Conservation (phyloP, 441 rosid species). For the Cnidoscolus chayamansa region DNA sequence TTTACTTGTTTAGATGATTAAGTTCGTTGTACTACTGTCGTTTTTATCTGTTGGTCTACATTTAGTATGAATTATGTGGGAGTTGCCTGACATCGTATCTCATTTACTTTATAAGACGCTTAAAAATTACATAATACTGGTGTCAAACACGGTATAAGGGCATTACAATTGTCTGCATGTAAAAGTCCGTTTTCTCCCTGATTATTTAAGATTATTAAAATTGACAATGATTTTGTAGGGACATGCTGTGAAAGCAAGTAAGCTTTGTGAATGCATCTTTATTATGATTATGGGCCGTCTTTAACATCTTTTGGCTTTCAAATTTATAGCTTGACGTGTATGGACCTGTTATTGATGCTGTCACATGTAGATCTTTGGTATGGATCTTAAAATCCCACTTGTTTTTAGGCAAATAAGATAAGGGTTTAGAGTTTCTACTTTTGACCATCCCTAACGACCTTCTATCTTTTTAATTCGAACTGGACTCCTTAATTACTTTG, state of each 20-base stretch:
- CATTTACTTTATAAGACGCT: not conserved
- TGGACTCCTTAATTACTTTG: not conserved
- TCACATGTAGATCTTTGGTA: constrained; percentile 9
- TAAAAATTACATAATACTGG: not conserved
- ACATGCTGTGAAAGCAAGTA: no score
- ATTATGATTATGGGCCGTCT: constrained; percentile 10
- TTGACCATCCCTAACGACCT: not conserved
- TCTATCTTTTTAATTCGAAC: no score
- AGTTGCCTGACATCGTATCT: not conserved
- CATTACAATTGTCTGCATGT: not conserved
- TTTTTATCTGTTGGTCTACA: not conserved
- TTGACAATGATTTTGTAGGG: not conserved
- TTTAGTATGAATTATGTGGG: not conserved
- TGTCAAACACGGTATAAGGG: not conserved
- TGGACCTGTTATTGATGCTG: constrained; percentile 12
- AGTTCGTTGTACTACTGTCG: not conserved
- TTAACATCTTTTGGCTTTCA: constrained; percentile 1
- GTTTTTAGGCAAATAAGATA: constrained; percentile 3
- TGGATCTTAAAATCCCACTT: constrained; percentile 3
- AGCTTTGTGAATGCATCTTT: not conserved
- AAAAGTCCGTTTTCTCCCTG: not conserved
- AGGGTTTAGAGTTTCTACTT: not conserved
- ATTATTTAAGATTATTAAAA: not conserved
- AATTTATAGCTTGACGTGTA: not conserved
- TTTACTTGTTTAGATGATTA: not conserved